Evolutionary conservation across 139 green algal species (phyloP), one percentile per base, ranked within the genome.

Genomic region (Astrephomene gubernaculifera): DNA sequence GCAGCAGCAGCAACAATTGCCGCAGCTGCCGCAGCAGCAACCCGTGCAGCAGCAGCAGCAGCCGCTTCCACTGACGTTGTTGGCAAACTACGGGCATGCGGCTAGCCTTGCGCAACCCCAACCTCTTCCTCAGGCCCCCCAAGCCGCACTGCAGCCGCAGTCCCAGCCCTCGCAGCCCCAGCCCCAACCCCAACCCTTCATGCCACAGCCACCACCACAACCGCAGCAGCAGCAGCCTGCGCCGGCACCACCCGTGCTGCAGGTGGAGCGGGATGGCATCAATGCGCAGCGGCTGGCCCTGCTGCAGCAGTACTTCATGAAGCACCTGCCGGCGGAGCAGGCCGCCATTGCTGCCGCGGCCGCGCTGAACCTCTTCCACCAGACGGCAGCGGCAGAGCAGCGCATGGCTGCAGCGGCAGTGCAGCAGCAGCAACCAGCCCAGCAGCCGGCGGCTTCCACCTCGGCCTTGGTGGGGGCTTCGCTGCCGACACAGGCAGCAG

Each of bases 241-340:
- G n/a, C n/a, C n/a, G n/a, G n/a, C n/a, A n/a, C n/a, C n/a, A n/a
- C n/a, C n/a, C n/a, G n/a, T n/a, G n/a, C n/a, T n/a, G n/a, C n/a
- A 41, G 8, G 17, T 10, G 19, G 75, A 41, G 3, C 22, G 4
- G 1, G 76, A 69, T 5, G 19, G 39, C 10, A n/a, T 10, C 4
- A 54, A 84, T 1, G 63, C n/a, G 41, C 63, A 84, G 78, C 63
- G 78, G 27, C 63, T 84, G 60, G 44, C 44, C 31, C 43, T 65
- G 43, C 78, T 84, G 17, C 78, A 74, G 43, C 43, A 84, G 41
- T 84, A 67, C 63, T 84, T 84, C 43, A 52, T 74, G 63, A 43
- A 24, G 2, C 31, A 53, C 44, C 21, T 84, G 43, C 63, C 78
- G 31, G 31, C 63, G 6, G 78, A 84, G 63, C 78, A 84, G 44